Evolutionary conservation across 2,329 filamentous ascomycete species (phyloP).

Genomic region (Fusarium zealandicum): DNA sequence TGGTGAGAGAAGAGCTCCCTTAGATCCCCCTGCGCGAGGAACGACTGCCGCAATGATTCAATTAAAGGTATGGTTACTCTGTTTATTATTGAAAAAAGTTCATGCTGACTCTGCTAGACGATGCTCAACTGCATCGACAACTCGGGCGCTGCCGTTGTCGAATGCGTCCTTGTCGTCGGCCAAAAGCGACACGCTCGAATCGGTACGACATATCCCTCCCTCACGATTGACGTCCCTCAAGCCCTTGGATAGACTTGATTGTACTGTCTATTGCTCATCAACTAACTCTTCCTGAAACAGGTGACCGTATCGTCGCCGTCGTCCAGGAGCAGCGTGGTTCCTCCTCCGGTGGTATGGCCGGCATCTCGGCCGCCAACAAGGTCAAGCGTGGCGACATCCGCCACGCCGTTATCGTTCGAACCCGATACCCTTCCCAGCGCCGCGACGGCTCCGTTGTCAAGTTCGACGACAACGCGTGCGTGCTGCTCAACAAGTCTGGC

Average conservation of each 20-base stretch:
- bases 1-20: constrained; percentile 35
- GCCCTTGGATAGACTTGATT: neutral
- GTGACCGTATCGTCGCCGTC: constrained; percentile 95
- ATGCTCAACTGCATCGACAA: constrained; percentile 99
- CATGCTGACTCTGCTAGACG: constrained; percentile 63
- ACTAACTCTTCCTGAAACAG: constrained; percentile 54
- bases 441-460: constrained; percentile 88
- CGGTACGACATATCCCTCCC: constrained; percentile 62
- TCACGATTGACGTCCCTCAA: neutral
- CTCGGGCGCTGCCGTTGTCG: constrained; percentile 95
- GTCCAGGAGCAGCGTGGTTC: constrained; percentile 94
- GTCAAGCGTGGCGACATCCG: constrained; percentile 96
- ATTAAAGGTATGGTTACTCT: constrained; percentile 69
- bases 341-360: constrained; percentile 74
- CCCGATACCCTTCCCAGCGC: constrained; percentile 84
- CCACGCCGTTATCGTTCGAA: constrained; percentile 94
- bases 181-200: constrained; percentile 90
- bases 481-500: constrained; percentile 94
- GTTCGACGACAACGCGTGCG: constrained; percentile 98
- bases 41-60: constrained; percentile 77
- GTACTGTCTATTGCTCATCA: neutral
- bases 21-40: constrained; percentile 29
- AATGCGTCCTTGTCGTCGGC: constrained; percentile 91
- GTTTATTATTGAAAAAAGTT: fast-evolving
- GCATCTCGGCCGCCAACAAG: constrained; percentile 80